phyloP scores from a whole-genome alignment of 2,329 filamentous ascomycete species.

The Fusarium udum region DNA sequence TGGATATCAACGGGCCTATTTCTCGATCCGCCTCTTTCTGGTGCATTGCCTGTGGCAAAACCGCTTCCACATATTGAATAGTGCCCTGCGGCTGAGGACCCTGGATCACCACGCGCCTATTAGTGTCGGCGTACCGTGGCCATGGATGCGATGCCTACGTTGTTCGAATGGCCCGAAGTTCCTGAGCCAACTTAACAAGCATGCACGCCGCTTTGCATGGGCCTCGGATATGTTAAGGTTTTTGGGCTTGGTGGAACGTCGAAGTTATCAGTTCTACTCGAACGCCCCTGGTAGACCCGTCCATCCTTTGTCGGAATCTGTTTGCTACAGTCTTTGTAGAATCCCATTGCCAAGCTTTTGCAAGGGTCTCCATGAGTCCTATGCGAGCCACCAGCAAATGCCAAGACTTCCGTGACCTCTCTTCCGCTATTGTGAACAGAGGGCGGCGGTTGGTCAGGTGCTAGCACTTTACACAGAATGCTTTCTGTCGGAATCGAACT shows the following conservation, averaged over 20 bases:
- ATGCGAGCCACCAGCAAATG: background rate
- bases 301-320: background rate
- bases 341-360: conserved; percentile 4
- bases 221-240: conserved; percentile 3
- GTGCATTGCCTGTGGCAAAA: conserved; percentile 21
- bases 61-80: conserved; percentile 3
- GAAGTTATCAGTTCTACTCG: background rate
- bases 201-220: conserved; percentile 2
- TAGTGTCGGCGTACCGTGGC: conserved; percentile 12
- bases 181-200: background rate
- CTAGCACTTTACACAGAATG: background rate
- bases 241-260: background rate
- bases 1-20: background rate
- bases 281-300: background rate
- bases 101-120: conserved; percentile 8
- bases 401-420: background rate
- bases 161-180: background rate
- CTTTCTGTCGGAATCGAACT: background rate
- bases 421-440: background rate
- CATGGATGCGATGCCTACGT: background rate
- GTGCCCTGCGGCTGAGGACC: conserved; percentile 17
- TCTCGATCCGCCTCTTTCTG: background rate
- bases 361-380: background rate
- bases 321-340: conserved; percentile 12
- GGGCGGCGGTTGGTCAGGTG: background rate